Evolutionary conservation across 768 basidiomycete genomes (phyloP).

Genomic region (Termitomyces sp.): DNA sequence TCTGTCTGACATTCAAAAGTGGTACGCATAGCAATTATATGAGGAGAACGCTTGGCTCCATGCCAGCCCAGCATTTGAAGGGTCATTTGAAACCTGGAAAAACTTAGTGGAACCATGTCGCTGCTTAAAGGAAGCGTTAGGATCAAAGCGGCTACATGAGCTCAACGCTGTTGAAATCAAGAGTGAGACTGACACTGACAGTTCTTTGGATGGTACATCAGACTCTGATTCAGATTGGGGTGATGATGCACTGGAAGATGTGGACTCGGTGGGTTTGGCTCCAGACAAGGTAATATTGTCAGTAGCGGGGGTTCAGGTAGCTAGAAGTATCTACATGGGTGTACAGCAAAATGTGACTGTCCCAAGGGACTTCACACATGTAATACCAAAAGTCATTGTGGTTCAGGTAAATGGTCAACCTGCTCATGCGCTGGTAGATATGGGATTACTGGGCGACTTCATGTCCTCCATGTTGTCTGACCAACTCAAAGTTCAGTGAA

Average conservation of each 20-base stretch:
- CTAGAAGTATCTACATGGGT: neutral
- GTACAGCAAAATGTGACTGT: neutral
- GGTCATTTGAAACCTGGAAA: neutral
- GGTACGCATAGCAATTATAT: neutral
- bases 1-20: neutral
- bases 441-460: neutral
- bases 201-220: neutral
- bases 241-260: neutral
- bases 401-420: too few relatives aligned
- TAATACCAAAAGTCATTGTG: too few relatives aligned
- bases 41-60: neutral
- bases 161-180: neutral
- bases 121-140: neutral
- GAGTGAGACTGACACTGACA: neutral
- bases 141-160: neutral
- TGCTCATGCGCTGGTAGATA: neutral
- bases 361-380: too few relatives aligned
- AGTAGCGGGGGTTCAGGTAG: neutral
- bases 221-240: neutral
- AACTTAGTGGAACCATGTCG: accelerated
- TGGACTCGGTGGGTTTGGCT: too few relatives aligned
- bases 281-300: too few relatives aligned
- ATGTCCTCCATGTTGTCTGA: neutral
- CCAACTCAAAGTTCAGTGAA: neutral
- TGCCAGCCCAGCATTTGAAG: neutral